phyloP scores from a whole-genome alignment of 805 yeast genomes.

The Wickerhamiella parazyma region DNA sequence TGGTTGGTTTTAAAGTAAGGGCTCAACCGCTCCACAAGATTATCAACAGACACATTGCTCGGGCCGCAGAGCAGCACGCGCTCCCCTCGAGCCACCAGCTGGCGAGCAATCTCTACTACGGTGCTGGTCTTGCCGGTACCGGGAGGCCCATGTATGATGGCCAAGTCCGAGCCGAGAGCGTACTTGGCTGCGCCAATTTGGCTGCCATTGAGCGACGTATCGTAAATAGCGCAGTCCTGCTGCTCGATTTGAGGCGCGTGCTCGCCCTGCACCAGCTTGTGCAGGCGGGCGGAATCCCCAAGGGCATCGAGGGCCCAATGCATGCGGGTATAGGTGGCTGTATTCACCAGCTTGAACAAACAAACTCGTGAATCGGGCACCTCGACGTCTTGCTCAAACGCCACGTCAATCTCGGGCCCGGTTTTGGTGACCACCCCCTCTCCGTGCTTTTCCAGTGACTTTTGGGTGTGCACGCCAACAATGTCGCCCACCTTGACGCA shows the following conservation, averaged over 20 bases:
- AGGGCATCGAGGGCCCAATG: conserved; percentile 45
- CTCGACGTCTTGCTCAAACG: conserved; percentile 45
- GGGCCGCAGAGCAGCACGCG: conserved; percentile 85
- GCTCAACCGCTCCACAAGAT: conserved; percentile 64
- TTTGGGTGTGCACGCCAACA: conserved; percentile 21
- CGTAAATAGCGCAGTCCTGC: conserved; percentile 26
- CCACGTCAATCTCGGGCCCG: conserved; percentile 37
- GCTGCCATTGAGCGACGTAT: conserved; percentile 43
- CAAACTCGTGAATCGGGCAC: conserved; percentile 40
- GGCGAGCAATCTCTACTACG: conserved; percentile 65
- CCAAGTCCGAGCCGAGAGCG: conserved; percentile 38
- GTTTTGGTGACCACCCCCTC: conserved; percentile 58
- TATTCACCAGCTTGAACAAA: conserved; percentile 45
- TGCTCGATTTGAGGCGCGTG: conserved; percentile 6
- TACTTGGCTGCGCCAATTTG: conserved; percentile 62
- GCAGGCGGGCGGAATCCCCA: background rate
- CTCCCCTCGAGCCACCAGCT: conserved; percentile 39
- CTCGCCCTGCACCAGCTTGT: background rate
- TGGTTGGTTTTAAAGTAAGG: conserved; percentile 32
- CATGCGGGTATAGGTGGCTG: conserved; percentile 40
- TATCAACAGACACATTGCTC: conserved; percentile 84
- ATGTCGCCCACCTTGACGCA: conserved; percentile 45
- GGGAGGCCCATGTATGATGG: conserved; percentile 67
- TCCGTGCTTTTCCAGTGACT: conserved; percentile 23
- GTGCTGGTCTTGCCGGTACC: conserved; percentile 83